Conservation (phyloP, 169 alveolate genomes). For the Cryptosporidium muris region DNA sequence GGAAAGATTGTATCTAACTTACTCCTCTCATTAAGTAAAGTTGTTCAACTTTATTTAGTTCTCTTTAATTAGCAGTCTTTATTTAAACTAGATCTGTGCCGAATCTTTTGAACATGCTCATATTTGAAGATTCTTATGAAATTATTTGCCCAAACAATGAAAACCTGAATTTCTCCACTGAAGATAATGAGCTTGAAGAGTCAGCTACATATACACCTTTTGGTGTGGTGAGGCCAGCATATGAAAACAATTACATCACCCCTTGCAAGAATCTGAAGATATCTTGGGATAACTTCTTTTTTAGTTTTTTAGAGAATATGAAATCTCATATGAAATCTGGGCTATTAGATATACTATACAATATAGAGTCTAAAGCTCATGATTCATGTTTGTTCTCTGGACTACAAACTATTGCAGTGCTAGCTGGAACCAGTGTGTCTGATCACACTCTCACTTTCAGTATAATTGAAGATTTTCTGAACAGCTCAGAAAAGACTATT, state of each 20-base stretch:
- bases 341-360: slow-evolving; percentile 17
- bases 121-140: too few relatives aligned
- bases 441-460: slow-evolving; percentile 25
- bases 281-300: slow-evolving; percentile 41
- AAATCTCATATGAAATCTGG: slow-evolving; percentile 34
- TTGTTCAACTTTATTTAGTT: too few relatives aligned
- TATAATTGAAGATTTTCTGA: slow-evolving; percentile 27
- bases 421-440: slow-evolving; percentile 38
- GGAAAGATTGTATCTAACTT: too few relatives aligned
- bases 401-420: slow-evolving; percentile 19
- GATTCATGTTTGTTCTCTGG: neutral
- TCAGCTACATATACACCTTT: slow-evolving; percentile 13
- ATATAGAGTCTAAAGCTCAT: neutral
- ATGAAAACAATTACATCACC: neutral
- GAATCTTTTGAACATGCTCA: too few relatives aligned
- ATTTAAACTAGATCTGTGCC: too few relatives aligned
- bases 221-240: slow-evolving; percentile 23
- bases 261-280: neutral
- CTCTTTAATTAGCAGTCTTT: too few relatives aligned
- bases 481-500: neutral
- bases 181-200: too few relatives aligned
- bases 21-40: too few relatives aligned
- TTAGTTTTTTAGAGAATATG: slow-evolving; percentile 1
- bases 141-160: too few relatives aligned
- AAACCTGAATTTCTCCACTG: too few relatives aligned